Evolutionary conservation across 108 stramenopile genomes (phyloP).

Genomic region (Licmophora abbreviata): DNA sequence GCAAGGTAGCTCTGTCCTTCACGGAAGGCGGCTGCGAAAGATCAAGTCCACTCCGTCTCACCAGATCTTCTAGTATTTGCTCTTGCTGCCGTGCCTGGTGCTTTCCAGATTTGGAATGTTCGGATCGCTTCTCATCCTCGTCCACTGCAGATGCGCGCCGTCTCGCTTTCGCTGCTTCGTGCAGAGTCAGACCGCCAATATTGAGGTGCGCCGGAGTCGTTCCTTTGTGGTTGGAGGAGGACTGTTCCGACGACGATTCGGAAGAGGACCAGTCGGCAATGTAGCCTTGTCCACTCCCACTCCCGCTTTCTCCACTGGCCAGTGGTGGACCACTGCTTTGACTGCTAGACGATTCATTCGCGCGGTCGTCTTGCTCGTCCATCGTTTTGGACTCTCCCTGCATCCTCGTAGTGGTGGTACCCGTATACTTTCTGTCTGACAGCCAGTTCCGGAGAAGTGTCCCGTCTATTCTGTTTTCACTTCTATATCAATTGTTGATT

Average conservation of each 20-base stretch:
- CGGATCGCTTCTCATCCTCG: not conserved
- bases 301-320: conserved; percentile 4
- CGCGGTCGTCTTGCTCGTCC: no score
- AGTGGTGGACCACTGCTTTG: no score
- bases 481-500: no score
- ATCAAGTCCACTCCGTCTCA: not conserved
- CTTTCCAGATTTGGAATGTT: not conserved
- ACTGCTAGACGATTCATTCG: no score
- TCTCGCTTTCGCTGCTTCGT: conserved; percentile 3
- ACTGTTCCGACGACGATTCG: conserved; percentile 16
- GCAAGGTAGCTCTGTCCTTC: conserved; percentile 4
- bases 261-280: conserved; percentile 29
- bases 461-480: no score
- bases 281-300: conserved; percentile 17
- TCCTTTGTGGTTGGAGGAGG: conserved; percentile 2
- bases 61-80: not conserved
- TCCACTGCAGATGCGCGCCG: not conserved
- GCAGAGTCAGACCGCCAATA: no score
- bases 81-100: not conserved
- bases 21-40: not conserved
- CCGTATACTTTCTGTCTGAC: no score
- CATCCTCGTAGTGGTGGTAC: no score
- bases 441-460: no score
- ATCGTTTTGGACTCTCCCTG: no score
- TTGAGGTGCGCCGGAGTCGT: no score